phyloP scores from a whole-genome alignment of 257 asterid genomes.

The Solanum raphanifolium region DNA sequence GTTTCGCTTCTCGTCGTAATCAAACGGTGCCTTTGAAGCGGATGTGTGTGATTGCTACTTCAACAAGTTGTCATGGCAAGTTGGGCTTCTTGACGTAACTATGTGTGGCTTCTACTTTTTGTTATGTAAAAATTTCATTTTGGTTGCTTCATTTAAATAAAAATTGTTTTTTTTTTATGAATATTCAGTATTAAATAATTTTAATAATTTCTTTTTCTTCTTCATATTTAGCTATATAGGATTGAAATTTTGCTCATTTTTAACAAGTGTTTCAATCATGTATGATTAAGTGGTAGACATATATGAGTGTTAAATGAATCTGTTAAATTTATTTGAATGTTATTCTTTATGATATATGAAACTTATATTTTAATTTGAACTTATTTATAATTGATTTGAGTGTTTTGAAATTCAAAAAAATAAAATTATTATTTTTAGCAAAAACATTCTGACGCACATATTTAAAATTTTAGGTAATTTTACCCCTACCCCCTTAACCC shows the following conservation, averaged over 20 bases:
- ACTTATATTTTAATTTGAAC: too few species aligned
- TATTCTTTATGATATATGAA: too few species aligned
- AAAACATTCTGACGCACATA: rapidly evolving
- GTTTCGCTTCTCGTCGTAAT: not conserved
- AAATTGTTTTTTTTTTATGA: not conserved
- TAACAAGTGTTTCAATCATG: not conserved
- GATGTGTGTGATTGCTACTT: not conserved
- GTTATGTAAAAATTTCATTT: not conserved
- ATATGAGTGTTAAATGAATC: not conserved
- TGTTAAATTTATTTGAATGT: too few species aligned
- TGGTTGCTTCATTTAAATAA: not conserved
- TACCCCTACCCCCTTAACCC: too few species aligned
- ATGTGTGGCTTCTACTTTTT: not conserved
- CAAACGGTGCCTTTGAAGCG: not conserved
- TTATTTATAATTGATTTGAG: too few species aligned
- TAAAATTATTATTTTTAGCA: too few species aligned
- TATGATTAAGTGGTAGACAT: not conserved
- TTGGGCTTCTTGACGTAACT: not conserved
- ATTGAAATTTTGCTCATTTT: not conserved
- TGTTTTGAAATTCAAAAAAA: too few species aligned
- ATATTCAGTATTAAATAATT: not conserved
- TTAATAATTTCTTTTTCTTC: not conserved
- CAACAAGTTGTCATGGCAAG: not conserved
- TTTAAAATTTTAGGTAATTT: too few species aligned
- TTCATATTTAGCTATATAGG: not conserved